phyloP scores from a whole-genome alignment of 208 protist genomes.

The Wallacemonas sp. region DNA sequence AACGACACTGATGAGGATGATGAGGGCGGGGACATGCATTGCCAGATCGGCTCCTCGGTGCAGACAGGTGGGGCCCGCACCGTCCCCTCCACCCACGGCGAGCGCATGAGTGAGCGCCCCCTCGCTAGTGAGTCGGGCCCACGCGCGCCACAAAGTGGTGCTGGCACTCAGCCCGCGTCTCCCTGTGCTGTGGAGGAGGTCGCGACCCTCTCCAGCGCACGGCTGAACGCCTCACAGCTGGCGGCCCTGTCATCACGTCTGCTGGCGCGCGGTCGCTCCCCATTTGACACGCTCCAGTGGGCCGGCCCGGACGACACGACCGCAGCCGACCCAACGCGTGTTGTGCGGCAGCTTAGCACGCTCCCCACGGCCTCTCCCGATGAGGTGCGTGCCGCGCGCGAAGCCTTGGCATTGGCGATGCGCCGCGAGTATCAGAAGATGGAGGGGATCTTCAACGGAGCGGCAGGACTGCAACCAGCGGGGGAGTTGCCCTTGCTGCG shows the following conservation, averaged over 20 bases:
- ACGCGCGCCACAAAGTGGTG: no score
- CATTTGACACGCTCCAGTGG: constrained; percentile 8
- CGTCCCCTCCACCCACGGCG: background rate
- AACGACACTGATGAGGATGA: background rate
- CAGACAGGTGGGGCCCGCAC: background rate
- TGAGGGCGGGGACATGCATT: background rate
- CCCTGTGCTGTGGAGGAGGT: no score
- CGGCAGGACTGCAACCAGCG: background rate
- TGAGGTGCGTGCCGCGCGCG: background rate
- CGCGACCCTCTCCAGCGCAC: no score
- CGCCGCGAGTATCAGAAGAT: background rate
- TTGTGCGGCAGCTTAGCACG: background rate
- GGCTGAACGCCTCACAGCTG: no score
- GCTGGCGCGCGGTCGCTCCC: background rate
- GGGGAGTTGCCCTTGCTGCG: background rate
- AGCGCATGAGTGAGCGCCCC: background rate
- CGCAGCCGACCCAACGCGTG: background rate
- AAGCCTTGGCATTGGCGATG: constrained; percentile 1
- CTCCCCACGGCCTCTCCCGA: constrained; percentile 1
- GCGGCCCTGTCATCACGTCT: background rate
- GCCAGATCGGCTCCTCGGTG: background rate
- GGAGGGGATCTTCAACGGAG: background rate
- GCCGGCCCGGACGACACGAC: background rate
- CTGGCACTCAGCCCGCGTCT: no score
- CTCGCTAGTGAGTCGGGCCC: background rate